Conservation (phyloP, 805 yeast genomes). For the Sugiyamaella americana region DNA sequence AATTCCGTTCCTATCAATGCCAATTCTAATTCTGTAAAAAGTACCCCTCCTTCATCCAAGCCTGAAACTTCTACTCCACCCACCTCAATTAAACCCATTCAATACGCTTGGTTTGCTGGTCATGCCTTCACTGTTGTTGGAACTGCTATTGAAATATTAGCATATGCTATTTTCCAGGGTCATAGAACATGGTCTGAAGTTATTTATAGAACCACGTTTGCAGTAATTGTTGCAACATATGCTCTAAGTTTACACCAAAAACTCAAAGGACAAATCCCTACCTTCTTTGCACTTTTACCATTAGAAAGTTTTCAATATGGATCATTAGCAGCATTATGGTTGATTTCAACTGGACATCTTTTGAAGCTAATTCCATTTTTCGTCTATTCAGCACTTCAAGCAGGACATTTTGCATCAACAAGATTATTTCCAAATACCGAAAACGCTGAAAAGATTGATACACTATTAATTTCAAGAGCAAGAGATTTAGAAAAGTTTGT, state of each 20-base stretch:
- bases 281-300: conserved; percentile 56
- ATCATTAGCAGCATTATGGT: conserved; percentile 47
- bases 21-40: too few relatives aligned
- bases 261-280: conserved; percentile 56
- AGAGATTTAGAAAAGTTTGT: conserved; percentile 10
- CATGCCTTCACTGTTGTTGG: conserved; percentile 14
- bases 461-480: conserved; percentile 5
- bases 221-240: conserved; percentile 22
- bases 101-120: conserved; percentile 17
- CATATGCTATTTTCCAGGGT: conserved; percentile 23
- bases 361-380: conserved; percentile 65
- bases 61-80: too few relatives aligned
- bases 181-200: conserved; percentile 20
- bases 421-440: conserved; percentile 11
- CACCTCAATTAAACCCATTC: conserved; percentile 4
- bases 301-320: conserved; percentile 72
- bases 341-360: conserved; percentile 52
- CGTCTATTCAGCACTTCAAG: conserved; percentile 71
- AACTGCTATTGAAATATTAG: conserved; percentile 12
- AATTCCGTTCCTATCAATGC: too few relatives aligned
- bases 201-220: conserved; percentile 26
- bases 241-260: conserved; percentile 31
- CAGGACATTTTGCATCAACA: conserved; percentile 45
- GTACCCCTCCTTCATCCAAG: too few relatives aligned
- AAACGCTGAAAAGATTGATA: conserved; percentile 7